These are phyloP conservation scores for Cryphonectria japonica DNA, from an alignment of 2,329 filamentous ascomycete species.

Conservation along the genomic window DNA sequence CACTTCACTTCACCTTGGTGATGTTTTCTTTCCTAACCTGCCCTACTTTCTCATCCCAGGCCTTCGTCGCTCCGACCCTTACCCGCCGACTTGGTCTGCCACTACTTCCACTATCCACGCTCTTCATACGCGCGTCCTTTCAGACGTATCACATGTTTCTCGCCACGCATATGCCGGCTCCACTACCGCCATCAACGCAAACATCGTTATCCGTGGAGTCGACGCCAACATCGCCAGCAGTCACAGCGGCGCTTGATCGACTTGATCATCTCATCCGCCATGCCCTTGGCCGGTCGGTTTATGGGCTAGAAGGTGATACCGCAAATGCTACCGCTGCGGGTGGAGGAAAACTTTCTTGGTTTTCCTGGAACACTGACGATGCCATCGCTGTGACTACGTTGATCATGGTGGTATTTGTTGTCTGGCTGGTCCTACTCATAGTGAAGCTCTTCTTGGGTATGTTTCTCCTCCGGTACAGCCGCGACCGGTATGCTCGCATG, in stretches of 20 bases:
- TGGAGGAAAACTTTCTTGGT: conserved; percentile 46
- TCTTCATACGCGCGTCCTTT: conserved; percentile 91
- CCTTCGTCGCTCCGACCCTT: conserved; percentile 87
- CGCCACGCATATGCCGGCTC: conserved; percentile 79
- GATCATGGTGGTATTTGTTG: conserved; percentile 80
- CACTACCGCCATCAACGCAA: conserved; percentile 66
- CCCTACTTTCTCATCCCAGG: conserved; percentile 49
- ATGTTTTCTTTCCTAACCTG: not conserved
- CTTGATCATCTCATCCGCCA: conserved; percentile 78
- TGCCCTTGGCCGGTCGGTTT: conserved; percentile 74
- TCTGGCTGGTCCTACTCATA: conserved; percentile 83
- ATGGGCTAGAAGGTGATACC: conserved; percentile 57
- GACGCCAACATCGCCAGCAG: conserved; percentile 70
- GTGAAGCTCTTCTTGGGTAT: conserved; percentile 88
- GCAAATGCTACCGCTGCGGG: conserved; percentile 32
- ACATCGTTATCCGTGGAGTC: conserved; percentile 69
- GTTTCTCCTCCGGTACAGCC: conserved; percentile 77
- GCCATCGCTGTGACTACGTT: conserved; percentile 78
- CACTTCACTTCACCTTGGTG: conserved; percentile 4
- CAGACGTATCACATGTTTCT: conserved; percentile 99
- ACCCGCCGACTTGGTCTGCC: conserved; percentile 89
- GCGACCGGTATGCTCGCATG: conserved; percentile 80
- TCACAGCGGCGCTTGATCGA: conserved; percentile 76
- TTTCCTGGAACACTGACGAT: conserved; percentile 70
- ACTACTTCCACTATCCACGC: conserved; percentile 87